Evolutionary conservation across 1,139 yeast genomes (phyloP), one percentile per base, ranked within the genome.

Genomic region (Lodderomyces theae): DNA sequence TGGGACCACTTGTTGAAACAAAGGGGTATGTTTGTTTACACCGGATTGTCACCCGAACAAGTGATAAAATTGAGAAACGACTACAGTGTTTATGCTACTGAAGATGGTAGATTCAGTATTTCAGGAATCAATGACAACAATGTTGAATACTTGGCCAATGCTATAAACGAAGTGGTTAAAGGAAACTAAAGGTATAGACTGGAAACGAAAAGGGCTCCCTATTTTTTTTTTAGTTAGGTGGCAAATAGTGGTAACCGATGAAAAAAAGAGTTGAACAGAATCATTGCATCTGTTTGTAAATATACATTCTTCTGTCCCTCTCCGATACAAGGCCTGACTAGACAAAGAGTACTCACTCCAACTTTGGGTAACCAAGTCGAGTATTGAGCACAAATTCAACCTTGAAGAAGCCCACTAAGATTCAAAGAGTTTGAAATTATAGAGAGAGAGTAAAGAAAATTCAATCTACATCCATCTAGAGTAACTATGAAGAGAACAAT

Each of bases 21-120:
- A 66, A 86, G 94, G 63, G 98, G 98, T 58, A 92, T 92, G 97
- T 92, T 92, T 65, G 87, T 90, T 43, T 92, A 77, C 72, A 90
- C 97, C 33, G 96, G 97, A 10, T 76, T 92, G 50, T 63, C 69
- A 24, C 69, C 80, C 34, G 77, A 74, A 34, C 96, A 88, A 64
- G 92, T 86, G 37, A 71, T 79, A 42, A 69, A 72, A 50, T 74
- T 92, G 58, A 80, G 85, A 56, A 74, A 77, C 42, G 80, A 86
- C 56, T 84, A 69, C 66, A 84, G 88, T 33, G 82, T 92, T 33
- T 92, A 92, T 63, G 77, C 94, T 57, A 86, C 96, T 29, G 74
- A 77, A 51, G 94, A 89, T 61, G 97, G 97, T 40, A 81, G 98
- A 60, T 82, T 92, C 59, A 86, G 96, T 41, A 81, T 92, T 64